Evolutionary conservation across 163 green algal genomes (phyloP).

Genomic region (Scenedesmus sp.): DNA sequence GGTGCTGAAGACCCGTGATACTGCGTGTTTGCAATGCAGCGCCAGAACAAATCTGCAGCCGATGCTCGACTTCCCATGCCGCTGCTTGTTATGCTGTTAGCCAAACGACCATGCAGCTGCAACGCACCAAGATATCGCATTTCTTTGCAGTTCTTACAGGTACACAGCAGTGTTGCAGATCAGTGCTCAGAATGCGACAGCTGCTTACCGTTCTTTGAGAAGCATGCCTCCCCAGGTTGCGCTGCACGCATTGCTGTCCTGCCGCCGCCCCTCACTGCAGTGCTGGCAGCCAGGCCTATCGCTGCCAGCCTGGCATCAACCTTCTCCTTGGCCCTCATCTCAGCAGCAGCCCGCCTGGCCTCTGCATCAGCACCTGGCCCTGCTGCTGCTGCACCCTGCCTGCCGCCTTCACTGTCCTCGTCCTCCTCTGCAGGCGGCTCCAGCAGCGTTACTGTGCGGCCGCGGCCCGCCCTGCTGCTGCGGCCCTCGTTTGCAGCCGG

Average conservation of each 20-base stretch:
- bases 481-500: not conserved
- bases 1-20: no score
- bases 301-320: conserved; percentile 39
- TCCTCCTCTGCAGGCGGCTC: conserved; percentile 1
- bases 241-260: conserved; percentile 28
- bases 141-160: no score
- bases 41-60: no score
- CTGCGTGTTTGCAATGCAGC: no score
- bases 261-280: conserved; percentile 1
- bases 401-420: not conserved
- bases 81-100: no score
- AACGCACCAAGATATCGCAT: no score
- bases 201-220: conserved; percentile 40
- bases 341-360: conserved; percentile 24
- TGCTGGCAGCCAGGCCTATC: conserved; percentile 18
- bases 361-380: not conserved
- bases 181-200: no score
- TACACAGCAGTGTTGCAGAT: no score
- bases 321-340: not conserved
- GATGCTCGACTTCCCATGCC: no score
- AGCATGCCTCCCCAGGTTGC: conserved; percentile 31
- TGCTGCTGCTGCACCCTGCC: not conserved
- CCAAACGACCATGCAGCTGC: no score
- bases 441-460: not conserved
- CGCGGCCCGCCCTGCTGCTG: not conserved